Conservation (phyloP, 179 eudicot genomes). For the Spinacia oleracea region DNA sequence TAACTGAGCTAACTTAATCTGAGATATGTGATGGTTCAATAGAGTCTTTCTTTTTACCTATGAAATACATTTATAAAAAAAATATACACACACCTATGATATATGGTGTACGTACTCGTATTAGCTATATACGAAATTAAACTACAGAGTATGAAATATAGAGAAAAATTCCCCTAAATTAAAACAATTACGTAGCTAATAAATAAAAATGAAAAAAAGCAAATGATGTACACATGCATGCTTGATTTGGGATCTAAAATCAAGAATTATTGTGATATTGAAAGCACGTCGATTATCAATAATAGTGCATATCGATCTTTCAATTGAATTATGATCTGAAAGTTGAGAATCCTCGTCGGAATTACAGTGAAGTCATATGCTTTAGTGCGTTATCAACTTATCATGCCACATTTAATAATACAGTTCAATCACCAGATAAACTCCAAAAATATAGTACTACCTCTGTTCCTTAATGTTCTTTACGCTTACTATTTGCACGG, state of each 20-base stretch:
- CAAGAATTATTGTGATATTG: background rate
- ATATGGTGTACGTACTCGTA: no score
- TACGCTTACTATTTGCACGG: no score
- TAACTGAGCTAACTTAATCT: no score
- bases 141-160: no score
- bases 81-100: no score
- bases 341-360: constrained; percentile 8
- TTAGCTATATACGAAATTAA: no score
- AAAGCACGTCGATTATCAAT: constrained; percentile 11
- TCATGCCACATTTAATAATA: background rate
- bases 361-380: constrained; percentile 16
- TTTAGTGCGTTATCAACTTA: background rate
- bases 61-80: no score
- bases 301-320: background rate
- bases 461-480: no score
- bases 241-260: constrained; percentile 11
- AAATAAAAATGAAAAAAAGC: constrained; percentile 1
- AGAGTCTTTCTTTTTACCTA: no score
- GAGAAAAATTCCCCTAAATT: background rate
- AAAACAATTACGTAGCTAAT: background rate
- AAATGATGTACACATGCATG: constrained; percentile 7
- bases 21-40: no score
- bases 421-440: background rate
- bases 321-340: background rate
- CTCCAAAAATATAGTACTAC: background rate